Evolutionary conservation across 345 rosid genomes (phyloP), one percentile per base, ranked within the genome.

Genomic region (Gossypium longicalyx): DNA sequence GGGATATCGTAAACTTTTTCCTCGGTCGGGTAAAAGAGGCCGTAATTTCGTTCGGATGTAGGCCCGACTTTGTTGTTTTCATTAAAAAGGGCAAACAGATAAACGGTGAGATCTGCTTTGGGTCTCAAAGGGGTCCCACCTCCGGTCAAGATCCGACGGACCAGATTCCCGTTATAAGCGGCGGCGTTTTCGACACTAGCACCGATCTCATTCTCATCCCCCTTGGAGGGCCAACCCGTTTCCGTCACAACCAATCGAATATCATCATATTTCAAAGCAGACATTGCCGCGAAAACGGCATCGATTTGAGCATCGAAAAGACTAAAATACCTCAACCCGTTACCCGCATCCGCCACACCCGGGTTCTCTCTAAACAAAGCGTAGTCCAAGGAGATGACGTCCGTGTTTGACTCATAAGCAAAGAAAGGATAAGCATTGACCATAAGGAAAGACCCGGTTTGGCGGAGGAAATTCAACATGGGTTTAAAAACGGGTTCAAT

Each of bases 221-320:
- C 99, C 47, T 93, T 89, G 0, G 98, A 91, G 0, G 99, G 99
- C 99, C 99, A 95, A 0, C 99, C 97, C 10, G 99, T 95, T 75
- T 95, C 99, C 19, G 97, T 91, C 1, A 95, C 91, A 2, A 90
- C 89, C 48, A 95, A 75, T 13, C 74, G 73, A 5, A 95, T 77
- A 16, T 95, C 98, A 3, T 93, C 91, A 41, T 80, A 93, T n/a
- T 93, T 91, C 41, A 95, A 60, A 2, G 93, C 92, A 0, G 94
- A 81, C 89, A 93, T 71, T 0, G 99, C 99, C 0, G 99, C 97
- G 44, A 91, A 95, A 66, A 95, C 98, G 78, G 99, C 98, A 78
- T 95, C 99, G 80, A 95, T 83, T 74, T 95, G 98, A 44, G 99
- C 99, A 58, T 95, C 99, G 20, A 95, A 95, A 60, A 95, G 91